Percentiles rank a stretch among this genome's conserved stretches.
phyloP scores from a whole-genome alignment of 108 stramenopile species.

The Skeletonema potamos region DNA sequence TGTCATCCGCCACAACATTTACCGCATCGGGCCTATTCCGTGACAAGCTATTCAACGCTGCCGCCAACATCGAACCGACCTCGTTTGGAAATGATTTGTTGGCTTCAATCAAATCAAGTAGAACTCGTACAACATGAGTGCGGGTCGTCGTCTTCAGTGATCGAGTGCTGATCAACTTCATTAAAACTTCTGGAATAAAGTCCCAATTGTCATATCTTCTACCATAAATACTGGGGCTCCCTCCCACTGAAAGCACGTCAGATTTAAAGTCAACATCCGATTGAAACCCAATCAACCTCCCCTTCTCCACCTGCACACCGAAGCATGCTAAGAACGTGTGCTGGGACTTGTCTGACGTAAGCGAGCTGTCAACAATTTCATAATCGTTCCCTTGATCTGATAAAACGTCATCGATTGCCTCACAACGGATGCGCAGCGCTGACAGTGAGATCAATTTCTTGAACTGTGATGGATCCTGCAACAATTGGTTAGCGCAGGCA shows the following conservation, averaged over 20 bases:
- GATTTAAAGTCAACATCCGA: slow-evolving; percentile 10
- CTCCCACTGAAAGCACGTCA: slow-evolving; percentile 2
- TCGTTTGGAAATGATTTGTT: slow-evolving; percentile 3
- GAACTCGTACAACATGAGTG: slow-evolving; percentile 9
- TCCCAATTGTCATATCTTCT: not conserved
- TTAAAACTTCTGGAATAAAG: slow-evolving; percentile 1
- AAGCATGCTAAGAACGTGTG: slow-evolving; percentile 15
- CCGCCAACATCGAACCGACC: slow-evolving; percentile 6
- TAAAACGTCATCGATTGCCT: slow-evolving; percentile 17
- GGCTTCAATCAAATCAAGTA: slow-evolving; percentile 20
- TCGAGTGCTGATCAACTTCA: slow-evolving; percentile 5
- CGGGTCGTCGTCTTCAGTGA: not conserved
- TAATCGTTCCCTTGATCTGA: not conserved
- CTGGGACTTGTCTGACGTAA: not conserved
- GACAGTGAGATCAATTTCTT: slow-evolving; percentile 29
- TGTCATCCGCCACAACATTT: slow-evolving; percentile 8
- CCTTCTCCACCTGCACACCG: slow-evolving; percentile 6
- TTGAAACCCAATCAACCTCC: slow-evolving; percentile 23
- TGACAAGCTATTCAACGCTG: slow-evolving; percentile 26
- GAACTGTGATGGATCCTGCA: slow-evolving; percentile 50
- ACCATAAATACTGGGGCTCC: not conserved
- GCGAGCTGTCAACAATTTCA: not conserved
- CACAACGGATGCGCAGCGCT: slow-evolving; percentile 19
- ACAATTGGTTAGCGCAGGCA: slow-evolving; percentile 55
- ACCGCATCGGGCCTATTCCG: slow-evolving; percentile 6